Conservation (phyloP, 2,329 filamentous ascomycete species). For the Fusarium acutatum region DNA sequence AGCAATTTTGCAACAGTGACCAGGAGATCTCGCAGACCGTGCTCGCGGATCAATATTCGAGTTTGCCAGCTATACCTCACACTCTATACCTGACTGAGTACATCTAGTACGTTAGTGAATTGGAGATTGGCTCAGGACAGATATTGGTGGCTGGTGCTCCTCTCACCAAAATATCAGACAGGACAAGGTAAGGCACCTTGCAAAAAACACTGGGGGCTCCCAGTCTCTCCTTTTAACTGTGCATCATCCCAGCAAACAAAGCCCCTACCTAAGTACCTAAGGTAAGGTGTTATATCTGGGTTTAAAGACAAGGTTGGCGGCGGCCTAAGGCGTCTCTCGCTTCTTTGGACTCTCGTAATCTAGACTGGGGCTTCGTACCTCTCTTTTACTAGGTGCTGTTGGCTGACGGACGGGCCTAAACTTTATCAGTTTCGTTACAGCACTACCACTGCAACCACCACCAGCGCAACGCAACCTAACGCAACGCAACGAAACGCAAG, state of each 20-base stretch:
- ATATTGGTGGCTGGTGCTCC: conserved; percentile 8
- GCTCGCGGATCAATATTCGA: not conserved
- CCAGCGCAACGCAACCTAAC: not conserved
- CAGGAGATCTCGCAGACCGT: not conserved
- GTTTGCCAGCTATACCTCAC: not conserved
- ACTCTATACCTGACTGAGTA: not conserved
- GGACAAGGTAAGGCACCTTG: conserved; percentile 11
- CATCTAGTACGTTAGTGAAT: not conserved
- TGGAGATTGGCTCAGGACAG: not conserved
- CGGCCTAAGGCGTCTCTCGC: conserved; percentile 29
- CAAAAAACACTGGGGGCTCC: not conserved
- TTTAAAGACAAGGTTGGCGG: conserved; percentile 28
- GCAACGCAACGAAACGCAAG: not conserved
- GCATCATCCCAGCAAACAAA: conserved; percentile 17
- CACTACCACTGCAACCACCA: not conserved
- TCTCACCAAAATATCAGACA: conserved; percentile 12
- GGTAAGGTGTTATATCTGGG: conserved; percentile 6
- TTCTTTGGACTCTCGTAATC: conserved; percentile 31
- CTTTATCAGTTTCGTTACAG: conserved; percentile 10
- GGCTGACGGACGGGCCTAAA: conserved; percentile 1
- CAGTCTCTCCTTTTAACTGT: conserved; percentile 30
- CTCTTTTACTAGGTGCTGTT: not conserved
- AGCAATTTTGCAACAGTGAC: not conserved
- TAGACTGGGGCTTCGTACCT: conserved; percentile 26
- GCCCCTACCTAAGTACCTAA: not conserved